A percentile compares a stretch with the other conserved stretches of the same genome.
These are phyloP conservation scores for Colletotrichum musae DNA, from an alignment of 2,329 filamentous ascomycete genomes.

Conservation along the genomic window DNA sequence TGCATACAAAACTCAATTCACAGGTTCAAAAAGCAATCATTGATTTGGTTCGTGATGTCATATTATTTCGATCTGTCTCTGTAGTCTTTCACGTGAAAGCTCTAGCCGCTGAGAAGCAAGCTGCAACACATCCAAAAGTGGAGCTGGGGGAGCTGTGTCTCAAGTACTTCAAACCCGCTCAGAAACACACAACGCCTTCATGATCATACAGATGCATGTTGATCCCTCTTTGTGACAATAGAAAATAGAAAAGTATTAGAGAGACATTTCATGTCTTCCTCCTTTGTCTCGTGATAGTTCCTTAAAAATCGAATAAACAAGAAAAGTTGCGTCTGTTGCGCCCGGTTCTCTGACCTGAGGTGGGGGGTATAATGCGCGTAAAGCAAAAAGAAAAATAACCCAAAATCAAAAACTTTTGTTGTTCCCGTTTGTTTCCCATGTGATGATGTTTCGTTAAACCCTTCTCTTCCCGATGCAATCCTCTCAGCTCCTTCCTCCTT, in stretches of 20 bases:
- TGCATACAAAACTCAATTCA: no score
- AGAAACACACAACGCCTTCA: not conserved
- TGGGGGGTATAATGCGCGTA: slow-evolving; percentile 40
- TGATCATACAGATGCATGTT: not conserved
- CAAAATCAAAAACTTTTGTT: slow-evolving; percentile 31
- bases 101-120: not conserved
- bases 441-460: not conserved
- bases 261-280: slow-evolving; percentile 1
- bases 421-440: slow-evolving; percentile 4
- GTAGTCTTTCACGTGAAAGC: no score
- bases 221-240: not conserved
- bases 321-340: slow-evolving; percentile 1
- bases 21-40: no score
- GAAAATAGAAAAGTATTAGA: not conserved
- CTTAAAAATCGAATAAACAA: slow-evolving; percentile 7
- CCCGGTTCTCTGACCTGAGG: slow-evolving; percentile 22
- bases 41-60: no score
- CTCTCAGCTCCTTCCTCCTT: not conserved
- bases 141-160: no score
- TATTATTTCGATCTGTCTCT: no score
- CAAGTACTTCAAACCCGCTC: no score
- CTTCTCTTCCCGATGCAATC: not conserved
- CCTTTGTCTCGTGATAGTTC: slow-evolving; percentile 8
- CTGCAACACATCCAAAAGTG: no score
- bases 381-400: not conserved